Percentiles rank a stretch among this genome's conserved stretches.
Evolutionary conservation across 2,329 filamentous ascomycete genomes (phyloP).

Genomic region (Penicillium fuscoglaucum): DNA sequence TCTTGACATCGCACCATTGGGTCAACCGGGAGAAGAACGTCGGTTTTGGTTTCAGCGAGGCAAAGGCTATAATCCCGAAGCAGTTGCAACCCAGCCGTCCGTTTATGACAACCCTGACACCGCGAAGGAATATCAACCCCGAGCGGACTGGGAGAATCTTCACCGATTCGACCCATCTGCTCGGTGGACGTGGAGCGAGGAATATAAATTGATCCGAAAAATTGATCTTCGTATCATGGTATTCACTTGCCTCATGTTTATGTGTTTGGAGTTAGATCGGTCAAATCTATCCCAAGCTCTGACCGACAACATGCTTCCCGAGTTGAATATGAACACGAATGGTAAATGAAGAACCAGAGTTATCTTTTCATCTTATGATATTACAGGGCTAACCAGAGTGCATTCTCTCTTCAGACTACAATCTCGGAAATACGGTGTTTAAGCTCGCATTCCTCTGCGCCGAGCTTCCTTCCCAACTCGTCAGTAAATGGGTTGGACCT

Average conservation of each 20-base stretch:
- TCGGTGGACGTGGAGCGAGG: slow-evolving; percentile 28
- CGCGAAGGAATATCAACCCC: slow-evolving; percentile 36
- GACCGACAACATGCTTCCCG: slow-evolving; percentile 56
- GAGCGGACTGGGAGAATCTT: slow-evolving; percentile 40
- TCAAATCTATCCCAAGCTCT: slow-evolving; percentile 59
- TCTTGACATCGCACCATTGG: slow-evolving; percentile 12
- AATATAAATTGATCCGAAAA: slow-evolving; percentile 18
- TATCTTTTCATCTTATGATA: background rate
- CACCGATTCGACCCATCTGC: slow-evolving; percentile 31
- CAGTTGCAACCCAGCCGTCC: slow-evolving; percentile 45
- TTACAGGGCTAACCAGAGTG: slow-evolving; percentile 40
- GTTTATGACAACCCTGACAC: slow-evolving; percentile 49
- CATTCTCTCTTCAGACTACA: slow-evolving; percentile 54
- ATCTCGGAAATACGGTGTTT: slow-evolving; percentile 56
- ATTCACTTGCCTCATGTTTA: slow-evolving; percentile 56
- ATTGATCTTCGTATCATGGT: slow-evolving; percentile 29
- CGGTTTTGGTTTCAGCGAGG: slow-evolving; percentile 34
- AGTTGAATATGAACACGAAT: slow-evolving; percentile 35
- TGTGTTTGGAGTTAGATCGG: slow-evolving; percentile 59
- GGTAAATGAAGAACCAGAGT: slow-evolving; percentile 19
- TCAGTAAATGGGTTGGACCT: slow-evolving; percentile 55
- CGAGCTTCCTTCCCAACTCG: slow-evolving; percentile 59
- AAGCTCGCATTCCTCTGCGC: slow-evolving; percentile 54
- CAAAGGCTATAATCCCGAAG: slow-evolving; percentile 27
- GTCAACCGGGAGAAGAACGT: slow-evolving; percentile 21